A percentile compares a stretch with the other conserved stretches of the same genome.
Conservation (phyloP, 805 yeast species). For the Saccharomyces jurei region DNA sequence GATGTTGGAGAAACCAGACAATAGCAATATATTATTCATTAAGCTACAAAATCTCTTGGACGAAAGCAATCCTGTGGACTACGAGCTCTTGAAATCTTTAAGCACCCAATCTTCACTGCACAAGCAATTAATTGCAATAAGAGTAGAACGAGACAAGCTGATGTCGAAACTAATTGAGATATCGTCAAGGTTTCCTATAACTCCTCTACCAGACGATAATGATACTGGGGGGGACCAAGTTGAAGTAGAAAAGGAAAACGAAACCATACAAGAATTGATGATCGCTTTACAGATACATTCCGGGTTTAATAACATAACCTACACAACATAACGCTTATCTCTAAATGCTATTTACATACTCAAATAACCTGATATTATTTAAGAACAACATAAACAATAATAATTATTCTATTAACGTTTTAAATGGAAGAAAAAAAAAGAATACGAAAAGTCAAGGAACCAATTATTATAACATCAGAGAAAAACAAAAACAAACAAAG, state of each 20-base stretch:
- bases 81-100: background rate
- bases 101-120: slow-evolving; percentile 7
- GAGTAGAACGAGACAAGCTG: background rate
- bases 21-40: background rate
- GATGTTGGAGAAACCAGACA: background rate
- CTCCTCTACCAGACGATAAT: background rate
- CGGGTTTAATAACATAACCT: slow-evolving; percentile 3
- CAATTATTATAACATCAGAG: background rate
- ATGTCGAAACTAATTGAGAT: slow-evolving; percentile 4
- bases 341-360: background rate
- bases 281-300: slow-evolving; percentile 17
- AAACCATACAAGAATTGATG: slow-evolving; percentile 12
- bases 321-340: background rate
- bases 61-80: background rate
- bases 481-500: background rate
- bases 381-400: background rate
- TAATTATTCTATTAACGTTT: background rate
- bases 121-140: slow-evolving; percentile 13
- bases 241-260: slow-evolving; percentile 9
- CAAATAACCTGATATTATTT: background rate
- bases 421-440: background rate
- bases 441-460: background rate
- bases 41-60: background rate
- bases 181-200: background rate
- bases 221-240: background rate